Evolutionary conservation across 106 monocot species (phyloP), one percentile per base, ranked within the genome.

Genomic region (Hemerocallis citrina): DNA sequence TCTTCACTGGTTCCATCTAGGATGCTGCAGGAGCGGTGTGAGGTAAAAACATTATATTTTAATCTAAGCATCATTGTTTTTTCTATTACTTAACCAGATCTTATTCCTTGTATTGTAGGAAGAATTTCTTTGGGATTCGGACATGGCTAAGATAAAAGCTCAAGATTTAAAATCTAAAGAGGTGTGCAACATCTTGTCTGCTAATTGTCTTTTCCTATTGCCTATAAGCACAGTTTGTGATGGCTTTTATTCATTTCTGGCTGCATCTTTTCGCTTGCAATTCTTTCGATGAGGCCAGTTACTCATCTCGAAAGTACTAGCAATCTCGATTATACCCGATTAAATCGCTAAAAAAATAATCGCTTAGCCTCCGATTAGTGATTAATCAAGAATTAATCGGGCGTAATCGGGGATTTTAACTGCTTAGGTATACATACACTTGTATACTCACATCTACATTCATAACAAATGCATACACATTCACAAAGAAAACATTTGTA

Each of bases 21-120:
- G 76, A 69, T 98, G 74, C 71, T 98, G 12, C 98, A 98, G 37
- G 98, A 98, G 62, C 87, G 98, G 25, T 98, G 98, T 46, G 98
- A 98, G 81, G 95, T 90, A 44, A 76, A 28, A 30, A 3, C 5
- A 9, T 30, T 61, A 29, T 44, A 43, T 28, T 44, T 43, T 7
- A 38, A 14, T 37, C 7, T 59, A n/a, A 12, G 37, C 39, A 37
- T 59, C 38, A 39, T 5, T 22, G 13, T 22, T 39, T 4, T 54
- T 31, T 31, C 20, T 54, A 31, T 5, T 23, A 42, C 37, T 41
- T 16, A 49, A 46, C 36, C 64, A 63, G 11, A 59, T 24, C 39
- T 39, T 31, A 22, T 59, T 24, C 4, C 39, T 35, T 28, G 6
- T 8, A 56, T 70, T 75, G 37, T 25, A 96, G 95, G 98, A 98